A percentile compares a stretch with the other conserved stretches of the same genome.
Conservation (phyloP, 2,329 filamentous ascomycete species). For the Triangularia setosa region DNA sequence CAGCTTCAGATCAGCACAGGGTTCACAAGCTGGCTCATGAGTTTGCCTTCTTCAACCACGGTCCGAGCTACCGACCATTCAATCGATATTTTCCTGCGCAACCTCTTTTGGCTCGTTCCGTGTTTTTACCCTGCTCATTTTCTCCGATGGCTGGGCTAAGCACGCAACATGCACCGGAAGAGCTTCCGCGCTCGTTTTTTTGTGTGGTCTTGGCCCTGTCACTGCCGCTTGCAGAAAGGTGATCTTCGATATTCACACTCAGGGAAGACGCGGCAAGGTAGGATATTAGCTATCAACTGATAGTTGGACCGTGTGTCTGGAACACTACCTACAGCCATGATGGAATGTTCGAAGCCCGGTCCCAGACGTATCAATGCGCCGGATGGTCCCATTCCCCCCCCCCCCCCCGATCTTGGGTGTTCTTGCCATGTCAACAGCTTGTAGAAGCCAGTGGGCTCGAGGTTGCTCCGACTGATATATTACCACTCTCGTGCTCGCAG, state of each 20-base stretch:
- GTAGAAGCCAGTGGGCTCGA: not conserved
- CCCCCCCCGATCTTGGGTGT: not conserved
- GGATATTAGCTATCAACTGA: not conserved
- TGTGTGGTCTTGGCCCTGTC: not conserved
- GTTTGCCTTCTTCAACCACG: not conserved
- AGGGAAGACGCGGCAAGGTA: not conserved
- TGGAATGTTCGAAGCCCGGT: not conserved
- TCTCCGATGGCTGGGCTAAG: not conserved
- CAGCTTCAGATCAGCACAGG: not conserved
- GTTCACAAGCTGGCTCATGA: not conserved
- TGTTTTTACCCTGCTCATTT: not conserved
- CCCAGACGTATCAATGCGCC: not conserved
- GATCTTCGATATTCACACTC: not conserved
- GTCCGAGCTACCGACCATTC: slow-evolving; percentile 5
- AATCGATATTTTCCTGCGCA: not conserved
- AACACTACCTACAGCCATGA: not conserved
- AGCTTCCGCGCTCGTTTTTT: not conserved
- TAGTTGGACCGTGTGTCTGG: not conserved
- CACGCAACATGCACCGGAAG: not conserved
- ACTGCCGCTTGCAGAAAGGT: not conserved
- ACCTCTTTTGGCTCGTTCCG: not conserved
- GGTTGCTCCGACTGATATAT: not conserved
- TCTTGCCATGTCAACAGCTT: not conserved
- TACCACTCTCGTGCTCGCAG: not conserved
- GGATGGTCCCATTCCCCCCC: not conserved